A percentile compares a stretch with the other conserved stretches of the same genome.
Evolutionary conservation across 345 rosid species (phyloP).

Genomic region (Jatropha curcas): DNA sequence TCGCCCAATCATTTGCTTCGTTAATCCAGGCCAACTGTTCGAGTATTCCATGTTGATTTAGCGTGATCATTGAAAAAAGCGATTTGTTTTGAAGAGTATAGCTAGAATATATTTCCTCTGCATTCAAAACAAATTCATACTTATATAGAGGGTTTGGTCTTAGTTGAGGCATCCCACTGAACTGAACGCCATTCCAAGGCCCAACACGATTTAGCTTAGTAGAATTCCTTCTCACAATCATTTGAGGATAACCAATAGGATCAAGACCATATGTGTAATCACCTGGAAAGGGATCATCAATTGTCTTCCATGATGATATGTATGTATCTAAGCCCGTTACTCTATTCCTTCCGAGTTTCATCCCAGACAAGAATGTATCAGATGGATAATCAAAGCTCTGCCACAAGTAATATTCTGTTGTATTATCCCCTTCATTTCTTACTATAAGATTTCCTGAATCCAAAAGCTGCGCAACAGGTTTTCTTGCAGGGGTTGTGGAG

Average conservation of each 20-base stretch:
- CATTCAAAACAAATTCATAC: neutral
- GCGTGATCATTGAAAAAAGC: neutral
- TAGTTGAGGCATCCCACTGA: neutral
- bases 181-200: slow-evolving; percentile 9
- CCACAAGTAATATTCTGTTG: neutral
- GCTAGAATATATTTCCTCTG: slow-evolving; percentile 7
- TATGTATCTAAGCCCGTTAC: neutral
- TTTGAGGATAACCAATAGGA: neutral
- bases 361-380: too few species aligned
- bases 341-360: neutral
- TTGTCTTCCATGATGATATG: neutral
- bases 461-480: neutral
- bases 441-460: neutral
- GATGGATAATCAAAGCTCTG: too few species aligned
- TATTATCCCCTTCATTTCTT: neutral
- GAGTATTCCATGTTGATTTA: neutral
- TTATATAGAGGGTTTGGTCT: neutral
- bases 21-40: neutral
- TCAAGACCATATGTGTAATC: neutral
- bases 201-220: neutral
- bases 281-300: neutral
- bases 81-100: neutral
- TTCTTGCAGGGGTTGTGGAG: neutral
- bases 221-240: neutral
- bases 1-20: neutral